Base-by-base conservation (phyloP, 2,329 filamentous ascomycete species). In the Cladophialophora psammophila region DNA sequence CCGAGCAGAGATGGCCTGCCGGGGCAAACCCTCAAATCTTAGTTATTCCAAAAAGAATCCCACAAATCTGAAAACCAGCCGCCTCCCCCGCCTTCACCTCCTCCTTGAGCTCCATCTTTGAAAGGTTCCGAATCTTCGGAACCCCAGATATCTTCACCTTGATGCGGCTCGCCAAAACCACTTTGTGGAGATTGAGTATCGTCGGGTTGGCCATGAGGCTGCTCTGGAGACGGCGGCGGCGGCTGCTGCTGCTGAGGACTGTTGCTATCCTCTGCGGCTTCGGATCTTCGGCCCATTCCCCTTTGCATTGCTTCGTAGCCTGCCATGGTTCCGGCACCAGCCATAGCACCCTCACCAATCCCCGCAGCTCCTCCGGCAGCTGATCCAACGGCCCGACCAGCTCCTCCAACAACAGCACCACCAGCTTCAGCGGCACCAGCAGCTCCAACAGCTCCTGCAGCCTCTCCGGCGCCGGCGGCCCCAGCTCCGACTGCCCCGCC, bases 281-380 rank as follows among this genome's bases (percentile, higher is more conserved):
- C 60, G 32, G 68, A 68, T 32, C 75, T 71, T 18, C 77, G 78
- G 34, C 77, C 78, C 70, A 80, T 76, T 2, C 84, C 83, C 67
- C 85, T 76, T 67, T 86, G 84, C 85, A 89, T 87, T 4, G 87
- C 86, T 75, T 89, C 88, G 71, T 88, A 88, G 3, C 86, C 87
- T 38, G 86, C 87, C 79, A 89, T 84, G 1, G 85, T 83, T 6
- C 86, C 87, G 5, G 86, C 87, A 5, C 86, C 84, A 34, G 80
- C 81, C 13, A 73, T 72, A 42, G 77, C 81, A 15, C 83, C 81
- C 63, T 83, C 82, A 40, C 78, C 79, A 56, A 75, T 75, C 48
- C 72, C 75, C 7, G 66, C 58, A 54, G 63, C 66, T 65, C 63
- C 66, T 60, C 67, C 71, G 32, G 69, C 55, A 20, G 63, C 66